Conservation (phyloP, 2,329 filamentous ascomycete genomes). For the Sarocladium oryzae region DNA sequence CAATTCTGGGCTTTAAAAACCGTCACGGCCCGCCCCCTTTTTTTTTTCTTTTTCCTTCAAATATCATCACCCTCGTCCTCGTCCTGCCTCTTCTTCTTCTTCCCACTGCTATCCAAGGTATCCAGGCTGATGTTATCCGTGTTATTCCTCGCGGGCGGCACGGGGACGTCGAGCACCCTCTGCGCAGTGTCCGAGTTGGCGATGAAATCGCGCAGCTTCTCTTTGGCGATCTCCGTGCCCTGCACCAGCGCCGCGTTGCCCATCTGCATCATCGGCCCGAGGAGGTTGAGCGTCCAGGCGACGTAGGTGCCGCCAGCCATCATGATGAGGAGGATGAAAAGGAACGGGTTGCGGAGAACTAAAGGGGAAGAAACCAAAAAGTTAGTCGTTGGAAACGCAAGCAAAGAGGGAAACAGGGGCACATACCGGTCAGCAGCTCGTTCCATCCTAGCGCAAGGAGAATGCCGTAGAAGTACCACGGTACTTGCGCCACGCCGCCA, state of each 20-base stretch:
- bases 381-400: constrained; percentile 11
- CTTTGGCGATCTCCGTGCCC: constrained; percentile 85
- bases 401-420: neutral
- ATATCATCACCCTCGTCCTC: constrained; percentile 55
- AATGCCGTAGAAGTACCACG: constrained; percentile 88
- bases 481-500: constrained; percentile 88
- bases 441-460: constrained; percentile 96
- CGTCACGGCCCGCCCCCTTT: no score
- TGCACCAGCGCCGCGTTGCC: constrained; percentile 80
- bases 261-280: constrained; percentile 95
- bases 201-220: constrained; percentile 82
- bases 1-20: no score
- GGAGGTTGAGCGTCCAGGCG: constrained; percentile 88
- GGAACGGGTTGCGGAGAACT: constrained; percentile 91
- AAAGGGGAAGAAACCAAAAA: constrained; percentile 6
- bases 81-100: constrained; percentile 31
- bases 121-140: constrained; percentile 51
- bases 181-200: constrained; percentile 80
- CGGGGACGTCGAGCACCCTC: constrained; percentile 73
- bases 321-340: constrained; percentile 83
- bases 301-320: constrained; percentile 73
- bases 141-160: constrained; percentile 22
- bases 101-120: constrained; percentile 53
- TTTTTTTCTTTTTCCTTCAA: constrained; percentile 22
- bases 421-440: constrained; percentile 85